Base-by-base conservation (phyloP, 805 yeast species). In the Schwanniomyces sp. region DNA sequence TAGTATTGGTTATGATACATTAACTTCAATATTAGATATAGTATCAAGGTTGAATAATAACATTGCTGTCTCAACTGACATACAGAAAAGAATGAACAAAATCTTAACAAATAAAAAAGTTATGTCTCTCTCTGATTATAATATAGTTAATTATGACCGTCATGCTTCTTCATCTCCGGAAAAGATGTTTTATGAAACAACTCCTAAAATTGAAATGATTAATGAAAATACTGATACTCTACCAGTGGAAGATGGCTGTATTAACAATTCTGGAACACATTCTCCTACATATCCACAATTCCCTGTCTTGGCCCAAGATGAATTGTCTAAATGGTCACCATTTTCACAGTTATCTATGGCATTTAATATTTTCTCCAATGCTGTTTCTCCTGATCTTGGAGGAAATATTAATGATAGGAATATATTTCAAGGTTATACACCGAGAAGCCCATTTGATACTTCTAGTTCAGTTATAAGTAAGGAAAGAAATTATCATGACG, bases 21-120 rank as follows among this genome's bases (percentile, higher is more conserved):
- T 43, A 18, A 27, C 56, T 26, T 53, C 58, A 16, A 44, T 60
- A 16, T 57, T 58, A 37, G 40, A 42, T 16, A 45, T 57, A 36
- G 55, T 58, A 3, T 54, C 57, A 8, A 50, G 52, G 38, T 53
- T 58, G 38, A 60, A 57, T 37, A 63, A 61, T 18, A 70, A 61
- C 44, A 49, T 61, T 11, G 50, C 55, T 16, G 52, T 61, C 25
- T 58, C 61, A n/a, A 50, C 54, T 5, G 53, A 55, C 25, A 49
- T 58, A 16, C 57, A 57, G 38, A 32, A 34, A 8, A 55, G 58
- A 41, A 53, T 60, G 7, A 59, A 59, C 48, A 45, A 37, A 17
- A 53, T 58, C 8, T 14, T 40, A 46, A n/a, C 40, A n/a, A 37
- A 18, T 37, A 37, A 37, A 21, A 10, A 9, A 5, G 14, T 37